Base-by-base conservation (phyloP, 2,329 filamentous ascomycete genomes). In the Pseudohalonectria lignicola region DNA sequence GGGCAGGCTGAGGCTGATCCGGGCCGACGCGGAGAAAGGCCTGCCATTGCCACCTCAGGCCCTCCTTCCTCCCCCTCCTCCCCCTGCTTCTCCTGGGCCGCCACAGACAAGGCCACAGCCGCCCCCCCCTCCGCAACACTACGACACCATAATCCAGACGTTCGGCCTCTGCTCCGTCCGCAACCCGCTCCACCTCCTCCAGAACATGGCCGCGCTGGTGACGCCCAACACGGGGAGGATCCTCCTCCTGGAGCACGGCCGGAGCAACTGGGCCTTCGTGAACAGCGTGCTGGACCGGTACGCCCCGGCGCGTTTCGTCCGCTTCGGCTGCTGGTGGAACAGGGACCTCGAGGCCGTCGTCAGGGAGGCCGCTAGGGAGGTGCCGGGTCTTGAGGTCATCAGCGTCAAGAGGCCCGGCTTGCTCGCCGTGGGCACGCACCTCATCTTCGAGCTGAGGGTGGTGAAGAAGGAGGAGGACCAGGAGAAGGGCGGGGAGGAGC, bases 291-390 rank as follows among this genome's bases (percentile, higher is more conserved):
- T 81, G 23, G 76, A 81, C 55, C 60, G 57, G 44, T 65, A 67
- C 40, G 76, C 76, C 0, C 55, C 57, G 13, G 56, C 59, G 17
- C 76, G 80, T 49, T 78, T 76, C 41, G 58, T 62, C 17, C 66
- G 69, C 47, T 80, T 74, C 49, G 76, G 76, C 3, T 81, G 76
- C 57, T 80, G 76, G 76, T 80, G 75, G 75, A 81, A 81, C 56
- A 62, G 76, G 37, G 76, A 80, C 49, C 69, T 81, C 42, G 67
- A 70, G 47, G 56, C 49, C 25, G 62, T 79, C 21, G 65, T 79
- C 8, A 56, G 63, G 38, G 62, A 67, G 42, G 75, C 73, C 21
- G 59, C 59, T 16, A 44, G 48, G 36, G 51, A 52, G 36, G 61
- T 70, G 4, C 71, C 70, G 0, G 73, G 74, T 2, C 57, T 81